Evolutionary conservation across 176 grass and related monocot species (phyloP).

Genomic region (Saccharum officinarum): DNA sequence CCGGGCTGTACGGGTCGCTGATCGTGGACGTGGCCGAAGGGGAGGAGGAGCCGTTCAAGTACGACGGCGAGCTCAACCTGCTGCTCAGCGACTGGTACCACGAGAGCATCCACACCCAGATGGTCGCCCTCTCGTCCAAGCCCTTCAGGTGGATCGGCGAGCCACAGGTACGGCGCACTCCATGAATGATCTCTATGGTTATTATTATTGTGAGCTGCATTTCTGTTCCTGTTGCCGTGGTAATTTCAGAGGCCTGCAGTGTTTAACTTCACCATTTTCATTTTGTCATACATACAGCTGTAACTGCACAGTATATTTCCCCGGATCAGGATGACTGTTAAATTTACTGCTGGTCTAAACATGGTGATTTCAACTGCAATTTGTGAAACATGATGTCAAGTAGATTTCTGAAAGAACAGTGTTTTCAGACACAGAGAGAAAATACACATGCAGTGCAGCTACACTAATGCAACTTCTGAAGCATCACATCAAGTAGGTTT

Average conservation of each 20-base stretch:
- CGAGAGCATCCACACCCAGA: constrained; percentile 73
- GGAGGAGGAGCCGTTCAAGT: constrained; percentile 72
- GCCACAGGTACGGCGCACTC: constrained; percentile 52
- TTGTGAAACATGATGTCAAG: neutral
- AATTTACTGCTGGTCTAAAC: neutral
- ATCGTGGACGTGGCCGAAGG: constrained; percentile 71
- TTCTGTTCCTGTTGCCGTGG: neutral
- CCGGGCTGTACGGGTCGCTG: constrained; percentile 83
- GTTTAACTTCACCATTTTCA: neutral
- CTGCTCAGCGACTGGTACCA: constrained; percentile 91
- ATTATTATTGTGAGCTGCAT: neutral
- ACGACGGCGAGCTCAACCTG: constrained; percentile 84
- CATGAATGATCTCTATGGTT: neutral
- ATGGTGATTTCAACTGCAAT: neutral
- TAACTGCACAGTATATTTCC: neutral
- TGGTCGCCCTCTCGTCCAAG: constrained; percentile 71
- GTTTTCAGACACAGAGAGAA: neutral
- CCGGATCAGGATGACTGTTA: neutral
- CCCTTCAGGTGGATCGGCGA: constrained; percentile 87
- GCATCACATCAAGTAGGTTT: neutral
- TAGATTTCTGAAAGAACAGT: neutral
- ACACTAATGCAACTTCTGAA: neutral
- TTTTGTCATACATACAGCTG: neutral
- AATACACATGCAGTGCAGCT: neutral
- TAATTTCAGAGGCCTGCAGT: neutral